Evolutionary conservation across 2,329 filamentous ascomycete genomes (phyloP), one percentile per base, ranked within the genome.

Genomic region (Fusarium tuaranense): DNA sequence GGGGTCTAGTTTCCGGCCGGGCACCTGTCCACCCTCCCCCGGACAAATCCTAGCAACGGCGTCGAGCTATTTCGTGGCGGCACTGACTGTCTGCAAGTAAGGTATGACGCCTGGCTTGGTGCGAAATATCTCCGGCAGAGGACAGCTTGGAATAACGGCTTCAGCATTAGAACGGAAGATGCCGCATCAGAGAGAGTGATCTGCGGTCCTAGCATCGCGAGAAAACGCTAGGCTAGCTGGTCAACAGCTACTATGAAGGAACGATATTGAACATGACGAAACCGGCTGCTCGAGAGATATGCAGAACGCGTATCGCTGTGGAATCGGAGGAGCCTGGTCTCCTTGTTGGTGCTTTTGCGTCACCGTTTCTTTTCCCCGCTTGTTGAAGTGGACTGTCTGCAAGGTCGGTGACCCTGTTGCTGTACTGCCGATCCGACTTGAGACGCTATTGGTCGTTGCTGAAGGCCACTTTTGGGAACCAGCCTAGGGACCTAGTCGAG

Each of bases 391-490:
- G 62, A 58, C 59, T 69, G 61, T 67, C 57, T 67, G 58, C 38
- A 69, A 75, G 48, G 41, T 71, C 55, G 57, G 57, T 63, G 64
- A 74, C 65, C 68, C 68, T 63, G 70, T 69, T 62, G 63, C 65
- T 78, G 61, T 67, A 74, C 65, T 70, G 76, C 66, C 74, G 72
- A 78, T 78, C 76, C 55, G 66, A 76, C 71, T 58, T 44, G 51
- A 70, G 66, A 62, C 75, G 74, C 68, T 69, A 69, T 70, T 65
- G 68, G 61, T 55, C 41, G 68, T 70, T 62, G 58, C 65, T 46
- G n/a, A 62, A 41, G 32, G 32, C 57, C 65, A 61, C 46, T 64
- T 41, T 51, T 30, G 25, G 63, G 64, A 57, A 63, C 30, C 46
- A n/a, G 39, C 48, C 57, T 48, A 34, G 32, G 32, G 32, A 48